A percentile compares a stretch with the other conserved stretches of the same genome.
Evolutionary conservation across 352 stramenopile genomes (phyloP).

Genomic region (Pythium vanterpoolii): DNA sequence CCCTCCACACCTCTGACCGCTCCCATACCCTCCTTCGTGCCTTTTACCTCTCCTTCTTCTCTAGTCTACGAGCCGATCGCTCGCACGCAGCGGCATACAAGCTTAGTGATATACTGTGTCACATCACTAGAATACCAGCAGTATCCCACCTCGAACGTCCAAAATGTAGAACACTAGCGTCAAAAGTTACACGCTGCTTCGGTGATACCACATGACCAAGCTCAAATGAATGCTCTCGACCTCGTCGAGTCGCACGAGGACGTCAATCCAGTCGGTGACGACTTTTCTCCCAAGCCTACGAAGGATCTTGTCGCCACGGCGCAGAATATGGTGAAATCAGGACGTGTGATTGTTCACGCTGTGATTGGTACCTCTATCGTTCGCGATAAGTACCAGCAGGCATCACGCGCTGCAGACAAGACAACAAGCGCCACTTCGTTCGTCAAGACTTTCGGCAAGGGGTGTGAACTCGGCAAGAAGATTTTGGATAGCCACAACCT

Average conservation of each 20-base stretch:
- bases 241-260: constrained; percentile 1
- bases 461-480: constrained; percentile 3
- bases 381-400: background rate
- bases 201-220: constrained; percentile 7
- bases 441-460: constrained; percentile 8
- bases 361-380: background rate
- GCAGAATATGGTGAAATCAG: constrained; percentile 12
- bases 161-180: constrained; percentile 8
- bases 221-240: background rate
- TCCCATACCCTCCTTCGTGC: too few species aligned
- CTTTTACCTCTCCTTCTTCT: too few species aligned
- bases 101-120: too few species aligned
- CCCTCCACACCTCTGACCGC: too few species aligned
- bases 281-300: constrained; percentile 1
- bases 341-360: background rate
- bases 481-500: background rate
- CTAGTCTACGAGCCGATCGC: too few species aligned
- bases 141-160: too few species aligned
- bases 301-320: constrained; percentile 4
- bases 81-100: too few species aligned
- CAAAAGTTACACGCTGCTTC: background rate
- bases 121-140: too few species aligned
- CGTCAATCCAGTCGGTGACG: background rate
- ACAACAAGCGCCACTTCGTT: background rate
- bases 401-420: background rate